A percentile compares a stretch with the other conserved stretches of the same genome.
These are phyloP conservation scores for Mycena albidolilacea DNA, from an alignment of 768 basidiomycete genomes.

Conservation along the genomic window DNA sequence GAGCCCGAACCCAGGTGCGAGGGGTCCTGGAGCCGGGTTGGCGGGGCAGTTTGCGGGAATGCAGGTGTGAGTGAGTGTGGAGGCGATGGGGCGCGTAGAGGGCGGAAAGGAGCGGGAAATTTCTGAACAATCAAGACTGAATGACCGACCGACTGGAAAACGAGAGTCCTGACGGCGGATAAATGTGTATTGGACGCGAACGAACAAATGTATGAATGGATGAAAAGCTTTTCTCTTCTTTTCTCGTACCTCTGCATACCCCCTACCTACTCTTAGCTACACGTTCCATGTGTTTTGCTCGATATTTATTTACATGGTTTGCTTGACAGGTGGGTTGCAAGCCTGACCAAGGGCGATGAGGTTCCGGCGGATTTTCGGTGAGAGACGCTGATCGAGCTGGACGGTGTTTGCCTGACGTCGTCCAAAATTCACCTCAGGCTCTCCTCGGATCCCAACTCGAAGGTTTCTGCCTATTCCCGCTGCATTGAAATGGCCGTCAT, in stretches of 20 bases:
- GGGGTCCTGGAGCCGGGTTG: slow-evolving; percentile 34
- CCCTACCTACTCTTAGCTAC: slow-evolving; percentile 1
- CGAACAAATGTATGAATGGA: background rate
- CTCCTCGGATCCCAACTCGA: too few species aligned
- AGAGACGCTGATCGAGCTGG: too few species aligned
- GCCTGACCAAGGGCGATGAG: too few species aligned
- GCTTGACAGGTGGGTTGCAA: too few species aligned
- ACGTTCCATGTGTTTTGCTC: background rate
- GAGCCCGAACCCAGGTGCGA: slow-evolving; percentile 10
- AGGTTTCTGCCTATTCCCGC: too few species aligned
- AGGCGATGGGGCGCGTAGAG: background rate
- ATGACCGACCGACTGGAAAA: too few species aligned
- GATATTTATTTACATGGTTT: slow-evolving; percentile 14
- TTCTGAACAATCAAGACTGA: background rate
- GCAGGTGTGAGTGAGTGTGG: slow-evolving; percentile 37
- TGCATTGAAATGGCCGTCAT: too few species aligned
- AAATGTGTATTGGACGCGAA: background rate
- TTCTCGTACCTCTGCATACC: background rate
- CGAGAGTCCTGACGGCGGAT: background rate
- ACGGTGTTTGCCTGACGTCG: too few species aligned
- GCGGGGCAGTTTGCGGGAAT: slow-evolving; percentile 48
- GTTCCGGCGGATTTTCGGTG: too few species aligned
- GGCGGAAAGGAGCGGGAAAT: too few species aligned
- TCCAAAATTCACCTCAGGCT: too few species aligned
- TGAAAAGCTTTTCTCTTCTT: background rate